phyloP scores from a whole-genome alignment of 305 asterid genomes.

The Solanum hybrid region DNA sequence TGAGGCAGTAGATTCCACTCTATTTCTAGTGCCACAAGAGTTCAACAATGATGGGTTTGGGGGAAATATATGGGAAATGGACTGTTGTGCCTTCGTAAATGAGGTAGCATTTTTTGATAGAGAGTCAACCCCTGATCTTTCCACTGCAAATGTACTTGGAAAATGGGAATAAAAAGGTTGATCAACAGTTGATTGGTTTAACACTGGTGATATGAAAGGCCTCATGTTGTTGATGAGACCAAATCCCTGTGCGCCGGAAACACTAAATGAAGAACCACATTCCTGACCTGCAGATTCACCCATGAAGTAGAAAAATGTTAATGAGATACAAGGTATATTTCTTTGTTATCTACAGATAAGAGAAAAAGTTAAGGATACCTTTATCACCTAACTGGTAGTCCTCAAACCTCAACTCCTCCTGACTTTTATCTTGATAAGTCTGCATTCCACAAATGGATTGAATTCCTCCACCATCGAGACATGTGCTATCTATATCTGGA shows the following conservation, averaged over 20 bases:
- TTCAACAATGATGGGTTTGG: neutral
- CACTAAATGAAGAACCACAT: neutral
- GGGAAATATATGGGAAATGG: neutral
- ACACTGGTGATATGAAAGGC: neutral
- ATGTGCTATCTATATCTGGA: neutral
- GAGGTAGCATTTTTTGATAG: neutral
- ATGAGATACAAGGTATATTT: slow-evolving; percentile 1
- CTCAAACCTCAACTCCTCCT: neutral
- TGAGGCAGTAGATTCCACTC: neutral
- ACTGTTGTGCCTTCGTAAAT: neutral
- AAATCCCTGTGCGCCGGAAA: neutral
- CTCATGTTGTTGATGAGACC: neutral
- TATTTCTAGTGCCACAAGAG: neutral
- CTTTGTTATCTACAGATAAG: neutral
- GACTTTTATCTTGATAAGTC: neutral
- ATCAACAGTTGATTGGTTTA: neutral
- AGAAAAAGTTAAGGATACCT: neutral
- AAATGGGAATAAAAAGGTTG: neutral
- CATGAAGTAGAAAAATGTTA: neutral
- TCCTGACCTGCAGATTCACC: neutral
- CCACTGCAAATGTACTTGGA: neutral
- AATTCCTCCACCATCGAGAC: neutral
- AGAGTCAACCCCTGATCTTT: neutral
- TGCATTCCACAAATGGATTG: neutral
- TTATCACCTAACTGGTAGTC: neutral